Base-by-base conservation (phyloP, 1,139 yeast genomes). In the Nakaseomyces bracarensis region DNA sequence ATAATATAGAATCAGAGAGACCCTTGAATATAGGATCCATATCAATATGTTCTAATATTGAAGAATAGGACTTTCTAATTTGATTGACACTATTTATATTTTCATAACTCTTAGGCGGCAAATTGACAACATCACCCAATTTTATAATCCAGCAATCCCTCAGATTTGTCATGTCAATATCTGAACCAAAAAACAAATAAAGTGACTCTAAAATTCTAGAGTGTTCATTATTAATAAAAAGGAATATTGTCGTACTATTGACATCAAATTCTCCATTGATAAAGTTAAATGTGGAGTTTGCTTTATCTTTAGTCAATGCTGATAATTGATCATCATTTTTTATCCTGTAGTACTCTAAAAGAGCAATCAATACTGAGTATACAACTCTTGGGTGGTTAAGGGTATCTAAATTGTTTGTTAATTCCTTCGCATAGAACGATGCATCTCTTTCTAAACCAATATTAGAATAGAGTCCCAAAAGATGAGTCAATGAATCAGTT, bases 391-490 rank as follows among this genome's bases (percentile, higher is more conserved):
- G 63, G 3, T 64, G 63, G 22, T 57, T 45, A 4, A 61, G 31
- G 3, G 46, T 50, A n/a, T 52, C 43, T 8, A 58, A 51, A 18
- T 76, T 55, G 34, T 66, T 69, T 7, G 58, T 55, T 33, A 72
- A 63, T 49, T 80, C 86, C 4, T 63, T 61, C 11, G 69, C 49
- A 55, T 71, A 79, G 53, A 68, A 75, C 3, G 66, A 64, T 31
- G 74, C 65, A 43, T 79, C 84, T 48, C 74, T 74, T 0, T 77
- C 64, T 2, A 76, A 52, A 0, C 86, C 85, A 36, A 76, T 52
- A 35, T 65, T 67, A 16, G 66, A 60, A 43, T 68, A 65, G 1
- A 64, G 51, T 3, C 63, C 57, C 25, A 77, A 58, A 19, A 74
- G 54, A 9, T 46, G 43, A 13, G 58, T 55, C 51, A 71, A 72